Evolutionary conservation across 805 yeast genomes (phyloP), one percentile per base, ranked within the genome.

Genomic region (Starmerella cellae): DNA sequence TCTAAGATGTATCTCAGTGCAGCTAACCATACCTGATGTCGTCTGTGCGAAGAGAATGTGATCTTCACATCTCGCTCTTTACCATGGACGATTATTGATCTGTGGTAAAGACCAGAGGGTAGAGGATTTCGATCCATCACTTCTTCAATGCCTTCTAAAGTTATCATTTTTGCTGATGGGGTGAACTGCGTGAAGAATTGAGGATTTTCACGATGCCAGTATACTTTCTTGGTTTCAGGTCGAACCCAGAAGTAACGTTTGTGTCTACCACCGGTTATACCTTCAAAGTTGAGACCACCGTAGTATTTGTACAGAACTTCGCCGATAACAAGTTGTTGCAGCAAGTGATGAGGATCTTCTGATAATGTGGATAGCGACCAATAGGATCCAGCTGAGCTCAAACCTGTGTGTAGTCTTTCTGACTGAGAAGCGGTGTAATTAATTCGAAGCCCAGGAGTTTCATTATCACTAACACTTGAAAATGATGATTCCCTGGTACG

Each of bases 201-300:
- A 1, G 96, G 96, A 55, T 82, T 82, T 11, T 76, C 69, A 4
- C 73, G 69, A 3, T 88, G 78, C 98, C 98, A 88, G 60, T 83
- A 85, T 37, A 88, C 66, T 0, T 95, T 83, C 66, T 84, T 64
- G 8, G 91, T 79, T 60, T 87, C 87, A 3, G 98, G 97, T 61
- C 88, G 94, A 35, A 91, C 74, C 97, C 97, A 91, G 70, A 88
- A 88, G 64, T 75, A 88, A 50, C 96, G 71, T 56, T 81, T 91
- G 57, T 88, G 98, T 46, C 95, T 73, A 33, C 73, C 72, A 39
- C 84, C 91, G 0, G 88, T 73, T 18, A 83, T 69, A 1, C 79
- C 70, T 34, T 55, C 55, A 6, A 69, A 61, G 30, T 83, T 78
- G 38, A 82, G 66, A 14, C 85, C 79, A 45, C 91, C 75, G 59